Evolutionary conservation across 208 protist genomes (phyloP), one percentile per base, ranked within the genome.

Genomic region (Endotrypanum monterogeii): DNA sequence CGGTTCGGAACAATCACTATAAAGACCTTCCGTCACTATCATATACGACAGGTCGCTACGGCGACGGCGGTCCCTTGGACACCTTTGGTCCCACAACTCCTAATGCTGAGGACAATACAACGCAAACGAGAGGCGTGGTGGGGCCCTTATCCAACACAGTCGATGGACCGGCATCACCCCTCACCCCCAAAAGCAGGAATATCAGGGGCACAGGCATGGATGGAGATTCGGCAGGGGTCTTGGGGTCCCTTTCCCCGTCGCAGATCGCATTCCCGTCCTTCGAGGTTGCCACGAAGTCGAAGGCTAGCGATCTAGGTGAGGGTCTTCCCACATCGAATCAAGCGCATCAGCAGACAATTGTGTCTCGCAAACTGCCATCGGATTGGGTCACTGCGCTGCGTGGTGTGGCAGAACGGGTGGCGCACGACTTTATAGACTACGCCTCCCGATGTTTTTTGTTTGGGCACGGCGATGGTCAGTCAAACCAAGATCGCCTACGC

Each of bases 381-480:
- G 87, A 88, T 37, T 93, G 85, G 80, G 67, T 68, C 60, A 76
- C 67, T 25, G 85, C 81, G 8, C 73, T 89, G 54, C 66, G 66
- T n/a, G 85, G 75, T 12, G 67, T 93, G 23, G 83, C 85, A 5
- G 88, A 93, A 69, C 80, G 85, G 14, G n/a, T 93, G 16, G 83
- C 81, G 11, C 65, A 67, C 9, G 85, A 93, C 48, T 85, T 76
- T 25, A 82, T 77, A 28, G 70, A 80, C 63, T 80, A 80, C 70
- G 76, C 76, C 60, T 54, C 76, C 30, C 76, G 76, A 5, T 48
- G 70, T 11, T 18, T 80, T 3, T 56, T 80, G 7, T 62, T 80
- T n/a, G 61, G 62, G 3, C 63, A 80, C 54, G 69, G 69, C 41
- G 76, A 75, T 54, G 76, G 76, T 0, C 76, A 80, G 63, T 71